phyloP scores from a whole-genome alignment of 2,329 filamentous ascomycete species.

The Fusarium clavum region DNA sequence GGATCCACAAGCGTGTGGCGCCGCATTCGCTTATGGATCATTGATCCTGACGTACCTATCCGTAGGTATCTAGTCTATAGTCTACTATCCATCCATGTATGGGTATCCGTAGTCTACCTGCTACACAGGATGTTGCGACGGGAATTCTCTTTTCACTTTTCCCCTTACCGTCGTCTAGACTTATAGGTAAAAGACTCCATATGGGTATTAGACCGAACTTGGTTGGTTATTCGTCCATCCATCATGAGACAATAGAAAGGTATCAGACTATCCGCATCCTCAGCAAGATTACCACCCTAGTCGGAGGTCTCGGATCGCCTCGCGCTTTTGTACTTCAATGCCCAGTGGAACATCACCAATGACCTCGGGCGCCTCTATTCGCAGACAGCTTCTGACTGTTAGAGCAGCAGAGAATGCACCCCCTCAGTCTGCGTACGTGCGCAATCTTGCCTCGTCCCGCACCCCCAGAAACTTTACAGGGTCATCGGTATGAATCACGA shows the following conservation, averaged over 20 bases:
- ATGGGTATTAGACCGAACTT: conserved; percentile 3
- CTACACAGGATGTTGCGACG: conserved; percentile 7
- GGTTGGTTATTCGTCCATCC: background rate
- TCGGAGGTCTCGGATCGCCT: conserved; percentile 15
- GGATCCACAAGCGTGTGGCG: conserved; percentile 44
- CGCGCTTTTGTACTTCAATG: conserved; percentile 6
- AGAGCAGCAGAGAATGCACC: background rate
- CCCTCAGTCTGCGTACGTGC: conserved; percentile 11
- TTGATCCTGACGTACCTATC: conserved; percentile 12
- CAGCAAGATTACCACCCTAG: conserved; percentile 8
- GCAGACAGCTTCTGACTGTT: conserved; percentile 1
- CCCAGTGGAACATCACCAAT: conserved; percentile 14
- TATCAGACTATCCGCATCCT: conserved; percentile 1
- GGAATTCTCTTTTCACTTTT: conserved; percentile 11
- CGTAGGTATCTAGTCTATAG: background rate
- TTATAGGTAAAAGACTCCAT: background rate
- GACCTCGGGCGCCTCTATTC: conserved; percentile 13
- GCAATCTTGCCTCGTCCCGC: conserved; percentile 15
- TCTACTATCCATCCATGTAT: too few relatives aligned
- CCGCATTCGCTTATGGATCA: conserved; percentile 35
- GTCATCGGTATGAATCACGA: conserved; percentile 13
- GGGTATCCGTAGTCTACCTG: background rate
- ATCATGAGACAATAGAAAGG: conserved; percentile 33
- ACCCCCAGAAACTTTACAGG: conserved; percentile 12
- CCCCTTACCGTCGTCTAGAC: background rate